Evolutionary conservation across 768 basidiomycete species (phyloP).

Genomic region (Leucocoprinus leucothites): DNA sequence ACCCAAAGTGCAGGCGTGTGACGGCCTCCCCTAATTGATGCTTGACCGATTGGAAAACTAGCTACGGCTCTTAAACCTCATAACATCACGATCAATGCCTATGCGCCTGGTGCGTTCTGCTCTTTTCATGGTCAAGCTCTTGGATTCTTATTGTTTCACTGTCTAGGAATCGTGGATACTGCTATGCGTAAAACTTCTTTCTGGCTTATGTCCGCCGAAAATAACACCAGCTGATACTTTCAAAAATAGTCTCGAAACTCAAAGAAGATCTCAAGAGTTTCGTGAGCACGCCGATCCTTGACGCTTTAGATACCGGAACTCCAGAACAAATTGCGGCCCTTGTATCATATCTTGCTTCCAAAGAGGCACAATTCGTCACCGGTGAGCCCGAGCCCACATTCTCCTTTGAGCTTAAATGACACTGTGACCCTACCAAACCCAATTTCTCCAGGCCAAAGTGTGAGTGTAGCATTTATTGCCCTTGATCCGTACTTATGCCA

Average conservation of each 20-base stretch:
- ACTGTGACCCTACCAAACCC: neutral
- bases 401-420: neutral
- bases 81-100: slow-evolving; percentile 40
- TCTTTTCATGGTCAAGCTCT: neutral
- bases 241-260: too few species aligned
- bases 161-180: neutral
- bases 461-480: neutral
- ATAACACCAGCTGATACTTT: too few species aligned
- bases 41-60: slow-evolving; percentile 14
- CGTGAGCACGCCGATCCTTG: too few species aligned
- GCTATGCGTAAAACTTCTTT: neutral
- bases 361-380: slow-evolving; percentile 17
- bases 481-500: neutral
- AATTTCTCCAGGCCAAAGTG: neutral
- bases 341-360: slow-evolving; percentile 20
- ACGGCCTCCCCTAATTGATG: too few species aligned
- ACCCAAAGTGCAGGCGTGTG: slow-evolving; percentile 34
- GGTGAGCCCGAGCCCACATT: slow-evolving; percentile 5
- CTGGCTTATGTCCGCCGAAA: neutral
- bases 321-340: slow-evolving; percentile 17
- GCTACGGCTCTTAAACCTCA: slow-evolving; percentile 34
- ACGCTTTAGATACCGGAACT: neutral
- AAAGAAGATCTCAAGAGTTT: too few species aligned
- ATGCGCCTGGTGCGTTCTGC: slow-evolving; percentile 27
- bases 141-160: neutral